Conservation (phyloP, 371 early-diverging fungal species). For the Coemansia sp. region DNA sequence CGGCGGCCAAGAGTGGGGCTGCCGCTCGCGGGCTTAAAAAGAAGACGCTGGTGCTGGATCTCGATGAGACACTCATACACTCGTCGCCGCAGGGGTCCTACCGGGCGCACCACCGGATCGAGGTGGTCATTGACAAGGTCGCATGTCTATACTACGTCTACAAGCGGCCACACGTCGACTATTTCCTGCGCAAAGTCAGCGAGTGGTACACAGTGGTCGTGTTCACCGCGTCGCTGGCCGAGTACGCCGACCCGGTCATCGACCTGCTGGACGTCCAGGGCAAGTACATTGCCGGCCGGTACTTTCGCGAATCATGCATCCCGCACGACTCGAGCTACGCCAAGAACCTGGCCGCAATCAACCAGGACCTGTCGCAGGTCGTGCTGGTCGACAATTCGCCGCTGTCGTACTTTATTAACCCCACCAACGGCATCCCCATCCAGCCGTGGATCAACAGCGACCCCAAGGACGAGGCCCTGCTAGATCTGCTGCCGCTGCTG, state of each 20-base stretch:
- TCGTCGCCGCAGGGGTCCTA: conserved; percentile 72
- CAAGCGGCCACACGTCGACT: conserved; percentile 95
- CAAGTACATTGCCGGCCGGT: conserved; percentile 73
- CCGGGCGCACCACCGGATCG: conserved; percentile 74
- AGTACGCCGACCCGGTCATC: conserved; percentile 97
- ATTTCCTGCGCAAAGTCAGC: conserved; percentile 86
- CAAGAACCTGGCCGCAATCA: conserved; percentile 82
- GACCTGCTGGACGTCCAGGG: conserved; percentile 86
- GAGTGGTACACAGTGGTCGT: conserved; percentile 98
- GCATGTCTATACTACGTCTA: conserved; percentile 91
- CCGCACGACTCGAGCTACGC: conserved; percentile 75
- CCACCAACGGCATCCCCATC: conserved; percentile 91
- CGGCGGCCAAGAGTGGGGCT: neutral
- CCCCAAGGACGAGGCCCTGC: conserved; percentile 88
- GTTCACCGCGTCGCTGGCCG: conserved; percentile 95
- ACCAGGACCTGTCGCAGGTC: conserved; percentile 83
- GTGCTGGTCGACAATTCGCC: conserved; percentile 91
- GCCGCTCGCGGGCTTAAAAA: conserved; percentile 27
- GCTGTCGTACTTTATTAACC: conserved; percentile 77
- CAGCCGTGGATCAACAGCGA: conserved; percentile 92
- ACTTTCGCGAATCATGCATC: conserved; percentile 87
- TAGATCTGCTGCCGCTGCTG: conserved; percentile 89
- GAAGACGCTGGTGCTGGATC: conserved; percentile 92
- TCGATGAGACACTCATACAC: conserved; percentile 97
- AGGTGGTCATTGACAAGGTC: conserved; percentile 88